Percentiles rank a stretch among this genome's conserved stretches.
These are phyloP conservation scores for Thelonectria rubi DNA, from an alignment of 2,329 filamentous ascomycete species.

Conservation along the genomic window DNA sequence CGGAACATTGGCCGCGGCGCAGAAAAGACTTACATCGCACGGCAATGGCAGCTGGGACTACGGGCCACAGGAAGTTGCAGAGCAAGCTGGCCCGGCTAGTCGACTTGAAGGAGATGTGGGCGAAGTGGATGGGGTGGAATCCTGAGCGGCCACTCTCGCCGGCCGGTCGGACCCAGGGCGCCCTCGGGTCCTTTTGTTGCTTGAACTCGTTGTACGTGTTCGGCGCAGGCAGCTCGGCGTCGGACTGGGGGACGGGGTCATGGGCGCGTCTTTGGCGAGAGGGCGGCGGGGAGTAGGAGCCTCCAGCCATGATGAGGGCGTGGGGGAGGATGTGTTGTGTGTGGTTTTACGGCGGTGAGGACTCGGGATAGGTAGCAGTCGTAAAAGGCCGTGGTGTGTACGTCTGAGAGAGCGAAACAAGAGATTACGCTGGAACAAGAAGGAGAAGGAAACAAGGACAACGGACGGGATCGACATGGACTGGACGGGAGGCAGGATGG, in stretches of 20 bases:
- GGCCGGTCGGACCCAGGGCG: slow-evolving; percentile 37
- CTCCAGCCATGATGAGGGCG: not conserved
- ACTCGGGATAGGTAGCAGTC: too few relatives aligned
- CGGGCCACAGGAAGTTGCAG: slow-evolving; percentile 61
- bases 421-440: not conserved
- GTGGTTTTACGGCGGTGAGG: not conserved
- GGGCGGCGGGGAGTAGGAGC: slow-evolving; percentile 25
- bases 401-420: not conserved
- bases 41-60: slow-evolving; percentile 59
- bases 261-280: slow-evolving; percentile 30
- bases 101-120: slow-evolving; percentile 54
- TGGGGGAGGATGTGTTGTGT: not conserved
- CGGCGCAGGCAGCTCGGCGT: slow-evolving; percentile 40
- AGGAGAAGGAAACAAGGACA: too few relatives aligned
- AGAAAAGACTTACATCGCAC: slow-evolving; percentile 47
- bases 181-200: slow-evolving; percentile 26
- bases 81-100: slow-evolving; percentile 55
- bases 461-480: too few relatives aligned
- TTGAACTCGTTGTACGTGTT: slow-evolving; percentile 40
- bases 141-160: slow-evolving; percentile 58
- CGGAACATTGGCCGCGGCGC: too few relatives aligned
- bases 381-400: too few relatives aligned
- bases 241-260: slow-evolving; percentile 14
- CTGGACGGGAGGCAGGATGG: too few relatives aligned
- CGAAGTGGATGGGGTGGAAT: slow-evolving; percentile 55